A percentile compares a stretch with the other conserved stretches of the same genome.
These are phyloP conservation scores for Ormosia emarginata DNA, from an alignment of 306 rosid species.

Conservation along the genomic window DNA sequence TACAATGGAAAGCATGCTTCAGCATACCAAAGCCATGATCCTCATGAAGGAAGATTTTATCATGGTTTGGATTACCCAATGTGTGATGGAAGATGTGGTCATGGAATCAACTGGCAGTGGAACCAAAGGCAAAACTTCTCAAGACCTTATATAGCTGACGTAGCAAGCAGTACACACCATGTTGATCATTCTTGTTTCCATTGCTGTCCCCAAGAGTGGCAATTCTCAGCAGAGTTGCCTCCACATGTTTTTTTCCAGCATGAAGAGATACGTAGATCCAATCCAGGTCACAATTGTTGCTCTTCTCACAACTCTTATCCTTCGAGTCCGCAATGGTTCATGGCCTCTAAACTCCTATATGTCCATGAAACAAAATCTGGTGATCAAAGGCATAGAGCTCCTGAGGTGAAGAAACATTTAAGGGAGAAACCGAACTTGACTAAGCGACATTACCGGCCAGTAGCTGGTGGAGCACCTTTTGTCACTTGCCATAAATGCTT, in stretches of 20 bases:
- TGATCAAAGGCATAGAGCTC: conserved; percentile 40
- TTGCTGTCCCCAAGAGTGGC: conserved; percentile 47
- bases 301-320: conserved; percentile 42
- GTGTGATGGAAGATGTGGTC: conserved; percentile 35
- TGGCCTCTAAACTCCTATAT: conserved; percentile 36
- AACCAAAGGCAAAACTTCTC: conserved; percentile 34
- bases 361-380: conserved; percentile 45
- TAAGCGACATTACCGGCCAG: conserved; percentile 73
- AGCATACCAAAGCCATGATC: conserved; percentile 35
- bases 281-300: conserved; percentile 40
- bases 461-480: conserved; percentile 90
- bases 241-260: conserved; percentile 34
- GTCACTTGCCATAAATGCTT: conserved; percentile 70
- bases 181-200: conserved; percentile 43
- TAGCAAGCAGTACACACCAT: conserved; percentile 47
- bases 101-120: conserved; percentile 39
- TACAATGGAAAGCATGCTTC: conserved; percentile 31
- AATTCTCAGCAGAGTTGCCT: conserved; percentile 53
- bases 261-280: conserved; percentile 34
- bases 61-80: conserved; percentile 43
- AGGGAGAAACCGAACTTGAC: conserved; percentile 47
- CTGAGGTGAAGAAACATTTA: conserved; percentile 38
- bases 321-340: conserved; percentile 45
- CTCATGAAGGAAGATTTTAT: conserved; percentile 37
- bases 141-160: conserved; percentile 49